Evolutionary conservation across 495 filamentous ascomycete species (phyloP).

Genomic region (Glutinoglossum americanum): DNA sequence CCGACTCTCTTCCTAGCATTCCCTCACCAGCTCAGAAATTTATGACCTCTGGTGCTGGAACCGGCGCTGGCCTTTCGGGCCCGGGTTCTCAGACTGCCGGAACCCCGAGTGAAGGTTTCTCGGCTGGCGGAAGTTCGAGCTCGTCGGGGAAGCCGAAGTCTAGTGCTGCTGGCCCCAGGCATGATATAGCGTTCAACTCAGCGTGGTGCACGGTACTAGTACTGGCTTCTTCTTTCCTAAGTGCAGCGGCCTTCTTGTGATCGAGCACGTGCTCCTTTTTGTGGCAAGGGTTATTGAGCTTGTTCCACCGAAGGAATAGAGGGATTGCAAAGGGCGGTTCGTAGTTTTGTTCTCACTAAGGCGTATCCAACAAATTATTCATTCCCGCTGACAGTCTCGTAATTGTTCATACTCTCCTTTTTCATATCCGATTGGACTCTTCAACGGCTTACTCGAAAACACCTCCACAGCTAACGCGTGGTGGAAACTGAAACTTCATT

Average conservation of each 20-base stretch:
- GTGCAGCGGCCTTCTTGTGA: neutral
- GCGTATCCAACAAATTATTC: neutral
- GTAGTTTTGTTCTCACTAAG: neutral
- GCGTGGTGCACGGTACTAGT: slow-evolving; percentile 13
- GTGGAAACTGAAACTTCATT: too few relatives aligned
- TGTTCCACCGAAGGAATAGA: too few relatives aligned
- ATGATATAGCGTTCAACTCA: slow-evolving; percentile 6
- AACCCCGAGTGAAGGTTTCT: slow-evolving; percentile 35
- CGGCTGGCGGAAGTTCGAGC: slow-evolving; percentile 36
- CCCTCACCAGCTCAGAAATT: slow-evolving; percentile 44
- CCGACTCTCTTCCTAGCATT: slow-evolving; percentile 49
- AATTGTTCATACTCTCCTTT: neutral
- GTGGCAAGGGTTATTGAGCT: too few relatives aligned
- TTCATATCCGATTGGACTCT: too few relatives aligned
- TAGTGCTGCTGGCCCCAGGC: slow-evolving; percentile 17
- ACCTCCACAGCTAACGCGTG: too few relatives aligned
- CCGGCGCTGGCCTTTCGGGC: slow-evolving; percentile 47
- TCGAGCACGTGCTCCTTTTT: neutral
- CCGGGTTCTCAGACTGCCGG: slow-evolving; percentile 50
- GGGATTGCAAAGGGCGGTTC: neutral
- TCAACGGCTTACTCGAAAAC: too few relatives aligned
- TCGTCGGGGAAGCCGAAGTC: slow-evolving; percentile 22
- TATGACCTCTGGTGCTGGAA: slow-evolving; percentile 53
- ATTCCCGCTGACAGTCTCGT: neutral
- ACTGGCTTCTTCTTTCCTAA: slow-evolving; percentile 1